A percentile compares a stretch with the other conserved stretches of the same genome.
phyloP scores from a whole-genome alignment of 1,284 basidiomycete genomes.

The Stygiomarasmius scandens region DNA sequence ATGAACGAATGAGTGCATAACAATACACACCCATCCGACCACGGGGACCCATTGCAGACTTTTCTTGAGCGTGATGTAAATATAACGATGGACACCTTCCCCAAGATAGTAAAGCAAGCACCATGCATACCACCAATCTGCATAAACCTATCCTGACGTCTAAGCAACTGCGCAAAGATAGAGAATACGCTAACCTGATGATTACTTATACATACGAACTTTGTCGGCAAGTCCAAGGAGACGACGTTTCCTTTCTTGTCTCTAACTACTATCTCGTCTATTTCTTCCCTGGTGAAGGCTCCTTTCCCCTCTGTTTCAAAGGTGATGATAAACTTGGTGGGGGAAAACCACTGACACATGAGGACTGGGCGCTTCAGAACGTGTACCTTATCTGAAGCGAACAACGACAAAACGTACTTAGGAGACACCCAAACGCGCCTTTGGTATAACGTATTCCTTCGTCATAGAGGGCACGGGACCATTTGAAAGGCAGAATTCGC shows the following conservation, averaged over 20 bases:
- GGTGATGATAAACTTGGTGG: conserved; percentile 75
- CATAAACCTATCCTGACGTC: conserved; percentile 85
- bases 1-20: background rate
- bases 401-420: conserved; percentile 53
- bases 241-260: conserved; percentile 59
- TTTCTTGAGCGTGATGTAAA: conserved; percentile 90
- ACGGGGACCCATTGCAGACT: conserved; percentile 88
- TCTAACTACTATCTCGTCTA: conserved; percentile 57
- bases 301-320: conserved; percentile 71
- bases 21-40: conserved; percentile 78
- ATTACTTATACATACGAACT: conserved; percentile 80
- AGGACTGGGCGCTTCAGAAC: conserved; percentile 69
- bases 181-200: conserved; percentile 63
- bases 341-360: conserved; percentile 81
- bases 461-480: conserved; percentile 58
- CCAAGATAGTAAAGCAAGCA: conserved; percentile 79
- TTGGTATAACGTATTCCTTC: conserved; percentile 79
- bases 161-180: background rate
- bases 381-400: too few relatives aligned
- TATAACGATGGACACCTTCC: conserved; percentile 61
- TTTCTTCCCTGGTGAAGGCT: conserved; percentile 58
- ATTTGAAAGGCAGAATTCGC: conserved; percentile 54
- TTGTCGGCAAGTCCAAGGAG: conserved; percentile 71
- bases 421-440: conserved; percentile 75
- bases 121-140: conserved; percentile 95